Base-by-base conservation (phyloP, 192 early-diverging fungal genomes). In the Linnemannia elongata region DNA sequence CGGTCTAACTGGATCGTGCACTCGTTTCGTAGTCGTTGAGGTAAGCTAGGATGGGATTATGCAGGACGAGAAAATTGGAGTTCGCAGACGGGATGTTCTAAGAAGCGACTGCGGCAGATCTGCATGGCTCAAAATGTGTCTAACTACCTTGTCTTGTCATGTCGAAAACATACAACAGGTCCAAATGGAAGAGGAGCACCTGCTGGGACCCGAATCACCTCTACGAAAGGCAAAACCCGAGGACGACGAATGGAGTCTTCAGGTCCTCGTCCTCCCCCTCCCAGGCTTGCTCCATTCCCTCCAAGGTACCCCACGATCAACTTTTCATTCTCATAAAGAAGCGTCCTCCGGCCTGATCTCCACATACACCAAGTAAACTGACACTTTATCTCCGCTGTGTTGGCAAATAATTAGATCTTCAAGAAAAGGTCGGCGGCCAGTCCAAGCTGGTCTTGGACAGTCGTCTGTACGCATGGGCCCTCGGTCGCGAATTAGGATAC, bases 181-280 rank as follows among this genome's bases (percentile, higher is more conserved):
- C 35, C 74, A 60, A 71, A 90, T 82, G 69, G 74, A 77, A 47
- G 72, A 81, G 24, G 27, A 81, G 2, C 41, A 87, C n/a, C 69
- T 81, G 3, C 74, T 79, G 38, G 78, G 78, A 4, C 69, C 79
- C 6, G 41, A 76, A 6, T 57, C 72, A 33, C 38, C 49, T 6
- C 13, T 72, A 5, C 86, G 74, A 41, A 82, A 75, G 74, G 74
- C 89, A 35, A 73, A 72, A 12, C 68, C 85, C 66, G 88, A 94
- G 55, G 89, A 91, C 63, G 81, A 93, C 36, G 91, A 94, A 89
- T 88, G 89, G 90, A 90, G 91, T 79, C 77, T 92, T 13, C 87
- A 91, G 45, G 86, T 89, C 6, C 75, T 88, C n/a, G 79, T 81
- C 13, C 60, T 91, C 30, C 84, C 90, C 1, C 35, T 91, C 4